Base-by-base conservation (phyloP, 2,329 filamentous ascomycete species). In the Sphaerulina vaccinii region DNA sequence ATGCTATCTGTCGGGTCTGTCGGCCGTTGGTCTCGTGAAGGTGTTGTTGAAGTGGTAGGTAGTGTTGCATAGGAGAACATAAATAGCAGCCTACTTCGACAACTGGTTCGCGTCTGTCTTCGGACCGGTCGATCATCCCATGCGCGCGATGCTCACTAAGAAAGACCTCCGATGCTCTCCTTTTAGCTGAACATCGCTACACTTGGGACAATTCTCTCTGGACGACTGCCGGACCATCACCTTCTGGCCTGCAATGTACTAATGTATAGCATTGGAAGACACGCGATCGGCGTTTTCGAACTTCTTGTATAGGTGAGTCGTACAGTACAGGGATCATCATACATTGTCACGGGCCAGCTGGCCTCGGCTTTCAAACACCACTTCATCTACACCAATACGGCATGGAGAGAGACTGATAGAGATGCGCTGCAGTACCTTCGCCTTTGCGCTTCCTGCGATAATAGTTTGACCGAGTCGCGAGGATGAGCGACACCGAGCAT, bases 401-500 rank as follows among this genome's bases (percentile, higher is more conserved):
- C n/a, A 32, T 32, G 27, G 9, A 32, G 27, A 32, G 27, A 32
- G 8, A 18, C 37, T 39, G 37, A 39, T 18, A 5, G 37, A 10
- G 16, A 39, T 39, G 37, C 18, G 19, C 37, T 21, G 19, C 37
- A 49, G 41, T 32, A n/a, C 37, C 39, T n/a, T 38, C 15, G 43
- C 33, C 22, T 33, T 19, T 43, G 23, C 21, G 22, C 37, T n/a
- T 22, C 23, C n/a, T 40, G 21, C 43, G 41, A 42, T 43, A 43
- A 42, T 37, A 23, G 13, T 27, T 10, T 32, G 27, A 32, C 27
- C 27, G n/a, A 32, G 16, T 37, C 37, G 42, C 15, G 33, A 61
- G 48, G 42, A 63, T 62, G 59, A 61, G 55, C 51, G 61, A 67
- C 51, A 55, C 64, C 58, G 66, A 69, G 23, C 68, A 60, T 18